Evolutionary conservation across 169 alveolate species (phyloP).

Genomic region (Sarcocystis neurona): DNA sequence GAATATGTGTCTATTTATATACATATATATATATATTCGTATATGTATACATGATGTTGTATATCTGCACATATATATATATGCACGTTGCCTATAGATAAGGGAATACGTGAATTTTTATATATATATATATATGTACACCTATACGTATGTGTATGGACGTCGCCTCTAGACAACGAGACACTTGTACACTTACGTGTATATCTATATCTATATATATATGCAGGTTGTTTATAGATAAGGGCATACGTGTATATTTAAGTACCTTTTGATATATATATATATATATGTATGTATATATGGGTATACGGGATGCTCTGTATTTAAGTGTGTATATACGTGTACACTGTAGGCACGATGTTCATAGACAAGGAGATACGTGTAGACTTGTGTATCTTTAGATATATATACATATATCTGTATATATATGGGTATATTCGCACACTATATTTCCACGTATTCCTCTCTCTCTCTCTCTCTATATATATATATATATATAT

Average conservation of each 20-base stretch:
- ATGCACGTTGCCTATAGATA: neutral
- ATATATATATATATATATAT: no score
- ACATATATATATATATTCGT: neutral
- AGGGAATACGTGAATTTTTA: neutral
- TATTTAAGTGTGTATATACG: neutral
- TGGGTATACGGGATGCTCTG: neutral
- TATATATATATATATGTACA: neutral
- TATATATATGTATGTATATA: neutral
- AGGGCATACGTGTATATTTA: neutral
- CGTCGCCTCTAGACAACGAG: neutral
- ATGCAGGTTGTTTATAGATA: neutral
- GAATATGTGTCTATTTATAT: neutral
- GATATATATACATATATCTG: neutral
- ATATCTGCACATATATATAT: neutral
- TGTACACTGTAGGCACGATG: neutral
- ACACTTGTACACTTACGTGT: neutral
- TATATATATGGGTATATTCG: no score
- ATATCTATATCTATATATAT: neutral
- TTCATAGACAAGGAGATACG: neutral
- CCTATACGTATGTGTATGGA: neutral
- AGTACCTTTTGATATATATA: neutral
- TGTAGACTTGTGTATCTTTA: neutral
- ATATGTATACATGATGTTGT: neutral
- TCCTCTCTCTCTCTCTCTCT: neutral
- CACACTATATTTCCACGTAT: no score